Base-by-base conservation (phyloP, 768 basidiomycete genomes). In the Rhodotorula sphaerocarpa region DNA sequence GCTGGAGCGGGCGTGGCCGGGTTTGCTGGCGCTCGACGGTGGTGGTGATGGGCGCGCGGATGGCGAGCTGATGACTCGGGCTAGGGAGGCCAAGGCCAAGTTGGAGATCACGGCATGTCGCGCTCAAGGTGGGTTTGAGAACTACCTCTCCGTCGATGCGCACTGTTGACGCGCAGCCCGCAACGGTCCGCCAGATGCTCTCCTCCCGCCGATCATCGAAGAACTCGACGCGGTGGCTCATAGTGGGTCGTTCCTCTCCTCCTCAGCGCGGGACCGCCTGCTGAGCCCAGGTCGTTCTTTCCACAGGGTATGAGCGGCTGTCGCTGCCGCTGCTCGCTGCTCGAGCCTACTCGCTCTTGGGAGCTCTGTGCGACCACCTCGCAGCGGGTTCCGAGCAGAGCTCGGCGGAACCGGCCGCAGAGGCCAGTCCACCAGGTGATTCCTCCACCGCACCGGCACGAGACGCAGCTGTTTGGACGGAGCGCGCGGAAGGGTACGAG, bases 81-180 rank as follows among this genome's bases (percentile, higher is more conserved):
- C 59, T 28, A 33, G 52, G 39, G 59, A 61, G 47, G 43, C 28
- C 14, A 55, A 27, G 47, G 59, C 39, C 21, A 44, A 23, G n/a
- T 43, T 27, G 21, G 30, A 21, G 42, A 11, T 51, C 25, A 15
- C 33, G 7, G 23, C 18, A n/a, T 41, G 33, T 5, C 25, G 7
- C 10, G 50, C 10, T 10, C 20, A 51, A 3, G 57, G 57, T 57
- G 41, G n/a, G 57, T 50, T 39, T 39, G 36, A 39, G 36, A 39
- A 28, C 48, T 34, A 5, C 7, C 31, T 10, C 28, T 51, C 12
- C 15, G 48, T 7, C 3, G 10, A 5, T n/a, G 9, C 34, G 16
- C 5, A n/a, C n/a, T n/a, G n/a, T n/a, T n/a, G n/a, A n/a, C n/a
- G n/a, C n/a, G n/a, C n/a, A n/a, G n/a, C n/a, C n/a, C n/a, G n/a